Evolutionary conservation across 176 grass and related monocot genomes (phyloP), one percentile per base, ranked within the genome.

Genomic region (Saccharum officinarum): DNA sequence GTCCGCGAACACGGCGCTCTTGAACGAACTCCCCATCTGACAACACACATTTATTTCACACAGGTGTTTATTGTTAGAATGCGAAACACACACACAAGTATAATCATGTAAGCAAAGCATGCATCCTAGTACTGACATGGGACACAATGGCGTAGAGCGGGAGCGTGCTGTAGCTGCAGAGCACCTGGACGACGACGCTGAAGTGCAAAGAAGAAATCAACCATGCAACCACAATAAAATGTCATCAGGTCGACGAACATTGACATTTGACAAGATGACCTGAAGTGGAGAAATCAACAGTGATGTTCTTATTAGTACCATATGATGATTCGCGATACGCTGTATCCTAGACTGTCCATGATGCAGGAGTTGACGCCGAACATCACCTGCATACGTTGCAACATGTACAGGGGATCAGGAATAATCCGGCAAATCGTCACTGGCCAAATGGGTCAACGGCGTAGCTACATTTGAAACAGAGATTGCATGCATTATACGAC

Each of bases 11-110:
- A 95, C 89, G 8, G 92, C 87, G 52, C 84, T 98, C 91, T 93
- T 95, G 77, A 95, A 95, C 33, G 87, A 91, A 37, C 71, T 92
- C 75, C 95, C 95, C 95, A 95, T 98, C 95, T 98, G 77, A 75
- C 20, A 38, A 66, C 9, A 8, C 4, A 6, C 28, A n/a, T 9
- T n/a, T 8, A 33, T 25, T 23, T 60, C 14, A 75, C 2, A 6
- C 16, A 36, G 16, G 41, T n/a, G 18, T n/a, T 64, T 30, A 61
- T 5, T 62, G 54, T 60, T 4, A 72, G 23, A 63, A 28, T 63
- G 25, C 25, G 12, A 73, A 30, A 73, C 13, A 10, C 22, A 23
- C 55, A 6, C 12, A 47, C 1, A 8, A 6, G 1, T 4, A n/a
- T n/a, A 60, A 23, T 60, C 57, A 60, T 23, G 57, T 59, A 59